Conservation (phyloP, 2,329 filamentous ascomycete genomes). For the Neurospora crassa region DNA sequence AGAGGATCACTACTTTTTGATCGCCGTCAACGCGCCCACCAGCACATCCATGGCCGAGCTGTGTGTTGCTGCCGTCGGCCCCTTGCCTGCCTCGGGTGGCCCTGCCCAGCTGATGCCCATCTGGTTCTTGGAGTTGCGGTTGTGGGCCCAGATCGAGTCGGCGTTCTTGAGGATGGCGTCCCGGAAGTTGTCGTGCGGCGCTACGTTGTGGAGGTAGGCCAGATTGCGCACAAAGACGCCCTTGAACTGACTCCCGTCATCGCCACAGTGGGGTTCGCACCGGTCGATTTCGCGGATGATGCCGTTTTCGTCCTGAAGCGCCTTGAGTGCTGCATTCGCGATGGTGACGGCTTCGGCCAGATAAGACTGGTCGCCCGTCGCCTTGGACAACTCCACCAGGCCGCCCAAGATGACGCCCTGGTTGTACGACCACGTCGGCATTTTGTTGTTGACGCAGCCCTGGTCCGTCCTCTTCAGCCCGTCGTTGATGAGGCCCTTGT, state of each 20-base stretch:
- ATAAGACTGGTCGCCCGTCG: constrained; percentile 28
- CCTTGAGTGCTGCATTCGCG: constrained; percentile 39
- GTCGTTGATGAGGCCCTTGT: constrained; percentile 40
- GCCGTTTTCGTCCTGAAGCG: constrained; percentile 30
- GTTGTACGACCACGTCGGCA: constrained; percentile 43
- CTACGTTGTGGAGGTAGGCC: constrained; percentile 40
- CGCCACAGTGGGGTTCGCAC: constrained; percentile 43
- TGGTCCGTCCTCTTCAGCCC: constrained; percentile 34
- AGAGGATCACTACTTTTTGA: constrained; percentile 9
- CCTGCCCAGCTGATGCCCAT: constrained; percentile 59
- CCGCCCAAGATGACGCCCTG: constrained; percentile 46
- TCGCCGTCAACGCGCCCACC: constrained; percentile 46
- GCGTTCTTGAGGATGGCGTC: constrained; percentile 52
- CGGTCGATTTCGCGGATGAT: constrained; percentile 37
- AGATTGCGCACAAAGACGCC: constrained; percentile 60
- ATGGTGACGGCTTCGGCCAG: constrained; percentile 36
- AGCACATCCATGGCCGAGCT: constrained; percentile 57
- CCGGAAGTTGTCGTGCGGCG: constrained; percentile 38
- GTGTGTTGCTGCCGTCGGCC: constrained; percentile 48
- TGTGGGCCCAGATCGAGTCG: constrained; percentile 52
- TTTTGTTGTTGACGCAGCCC: constrained; percentile 38
- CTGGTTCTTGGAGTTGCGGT: constrained; percentile 37
- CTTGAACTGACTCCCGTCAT: constrained; percentile 56
- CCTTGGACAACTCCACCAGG: constrained; percentile 39
- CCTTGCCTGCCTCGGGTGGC: constrained; percentile 32